Evolutionary conservation across 2,329 filamentous ascomycete genomes (phyloP), one percentile per base, ranked within the genome.

Genomic region (Nothomitra cinnamomea): DNA sequence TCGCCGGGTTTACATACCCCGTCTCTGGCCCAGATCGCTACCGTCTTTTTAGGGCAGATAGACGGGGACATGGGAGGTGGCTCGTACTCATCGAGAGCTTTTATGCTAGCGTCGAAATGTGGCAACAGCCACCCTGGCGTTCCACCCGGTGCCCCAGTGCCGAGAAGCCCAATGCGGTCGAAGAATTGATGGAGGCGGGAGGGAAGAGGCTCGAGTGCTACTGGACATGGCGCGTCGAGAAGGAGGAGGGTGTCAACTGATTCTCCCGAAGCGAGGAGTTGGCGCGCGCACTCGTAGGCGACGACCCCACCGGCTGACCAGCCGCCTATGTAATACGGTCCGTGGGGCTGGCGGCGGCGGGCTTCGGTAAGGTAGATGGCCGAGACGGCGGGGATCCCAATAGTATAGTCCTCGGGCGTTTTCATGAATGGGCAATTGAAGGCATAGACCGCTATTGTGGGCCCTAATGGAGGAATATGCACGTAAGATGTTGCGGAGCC

Each of bases 241-340:
- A 85, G 70, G 53, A 85, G 70, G 10, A 85, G 70, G 52, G 76
- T 69, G 3, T 77, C 74, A 2, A 84, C 78, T 17, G 62, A 62
- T 45, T 83, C 76, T 15, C 76, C 75, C 2, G 71, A 72, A 57
- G 73, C 72, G 55, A 72, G 72, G 15, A 85, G 71, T 57, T 82
- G 76, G 53, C 75, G 74, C 58, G 79, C 75, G 8, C 80, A 79
- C 59, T 84, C 79, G 60, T 78, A 86, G 42, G 83, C 82, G 56
- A 82, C 80, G 49, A 86, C 81, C 36, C 84, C 83, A 24, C 84
- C 85, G 1, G 82, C 83, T n/a, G 79, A 85, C 84, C 83, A 88
- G 22, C 85, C 85, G 15, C 79, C 76, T 1, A 87, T 66, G 51
- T 75, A 73, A 65, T 85, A 86, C 0, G 82, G 80, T 0, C 71